Evolutionary conservation across 768 basidiomycete genomes (phyloP), one percentile per base, ranked within the genome.

Genomic region (Austroboletus eburneus): DNA sequence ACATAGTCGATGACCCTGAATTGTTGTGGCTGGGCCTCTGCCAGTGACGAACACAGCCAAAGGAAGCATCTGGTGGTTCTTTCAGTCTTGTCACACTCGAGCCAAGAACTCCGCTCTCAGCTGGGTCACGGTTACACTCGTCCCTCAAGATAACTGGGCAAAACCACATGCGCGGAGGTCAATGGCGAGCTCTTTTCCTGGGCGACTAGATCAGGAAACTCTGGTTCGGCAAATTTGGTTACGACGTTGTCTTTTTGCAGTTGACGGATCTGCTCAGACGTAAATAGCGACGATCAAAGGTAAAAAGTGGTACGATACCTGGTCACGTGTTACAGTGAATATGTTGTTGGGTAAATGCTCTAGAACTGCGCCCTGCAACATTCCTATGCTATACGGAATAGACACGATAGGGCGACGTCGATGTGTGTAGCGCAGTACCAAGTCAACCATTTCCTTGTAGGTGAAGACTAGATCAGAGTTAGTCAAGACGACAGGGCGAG

Each of bases 251-350:
- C 81, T 14, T 57, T 59, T 48, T 76, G 74, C 20, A 87, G 67
- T 59, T 86, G 86, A 48, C 76, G 71, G 33, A 86, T 70, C 84
- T 86, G 42, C n/a, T 41, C 38, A 43, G 16, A 43, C 29, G 40
- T 35, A 18, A 55, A 42, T 7, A 27, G 12, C 38, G 3, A 18
- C 16, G 20, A 14, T 16, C 32, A 39, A 35, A 41, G 12, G 39
- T 24, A 39, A 18, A 18, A 6, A 22, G 9, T 14, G 22, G 24
- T 2, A 39, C 21, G 13, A 21, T 44, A 85, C 87, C 72, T 89
- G 86, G 50, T 77, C 77, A 27, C 78, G 72, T 13, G 87, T 87
- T 16, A 89, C 55, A 0, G 87, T 87, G 51, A 88, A 81, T 17
- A 85, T 52, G 48, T 77, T 84, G 16, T 68, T 59, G 1, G 86